Percentiles rank a stretch among this genome's conserved stretches.
Evolutionary conservation across 177 flowering plant species (phyloP).

Genomic region (Vitis hybrid): DNA sequence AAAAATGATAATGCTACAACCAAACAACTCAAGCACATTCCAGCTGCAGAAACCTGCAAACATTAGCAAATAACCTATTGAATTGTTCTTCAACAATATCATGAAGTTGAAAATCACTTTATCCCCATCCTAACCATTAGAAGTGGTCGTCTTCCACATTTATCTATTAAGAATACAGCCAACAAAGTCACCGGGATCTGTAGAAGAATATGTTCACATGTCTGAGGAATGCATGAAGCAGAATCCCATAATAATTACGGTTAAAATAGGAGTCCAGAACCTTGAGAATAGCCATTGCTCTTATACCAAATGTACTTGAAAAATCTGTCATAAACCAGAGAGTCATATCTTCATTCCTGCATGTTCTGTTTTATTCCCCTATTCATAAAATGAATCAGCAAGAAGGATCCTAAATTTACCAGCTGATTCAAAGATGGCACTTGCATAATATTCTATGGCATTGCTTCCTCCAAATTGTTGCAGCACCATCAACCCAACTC

Average conservation of each 20-base stretch:
- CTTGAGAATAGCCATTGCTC: slow-evolving; percentile 51
- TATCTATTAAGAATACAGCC: slow-evolving; percentile 54
- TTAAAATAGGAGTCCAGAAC: slow-evolving; percentile 20
- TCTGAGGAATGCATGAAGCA: not conserved
- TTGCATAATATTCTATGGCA: slow-evolving; percentile 49
- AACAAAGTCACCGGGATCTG: slow-evolving; percentile 49
- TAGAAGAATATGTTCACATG: slow-evolving; percentile 1
- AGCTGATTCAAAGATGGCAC: slow-evolving; percentile 50
- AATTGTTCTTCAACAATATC: not conserved
- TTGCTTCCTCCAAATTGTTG: slow-evolving; percentile 57
- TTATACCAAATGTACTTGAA: slow-evolving; percentile 45
- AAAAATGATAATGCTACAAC: slow-evolving; percentile 46
- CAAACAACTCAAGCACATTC: slow-evolving; percentile 15
- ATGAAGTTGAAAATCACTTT: not conserved
- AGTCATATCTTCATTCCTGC: not conserved
- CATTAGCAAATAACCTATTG: not conserved
- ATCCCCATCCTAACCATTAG: slow-evolving; percentile 33
- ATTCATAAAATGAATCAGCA: not conserved
- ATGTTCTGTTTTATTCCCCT: not conserved
- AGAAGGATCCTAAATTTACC: slow-evolving; percentile 27
- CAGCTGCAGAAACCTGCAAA: slow-evolving; percentile 51
- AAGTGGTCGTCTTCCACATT: slow-evolving; percentile 55
- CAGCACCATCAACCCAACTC: slow-evolving; percentile 62
- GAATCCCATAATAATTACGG: not conserved
- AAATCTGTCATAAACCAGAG: slow-evolving; percentile 35